Conservation (phyloP, 2,329 filamentous ascomycete genomes). For the Sodiomyces alkalinus region DNA sequence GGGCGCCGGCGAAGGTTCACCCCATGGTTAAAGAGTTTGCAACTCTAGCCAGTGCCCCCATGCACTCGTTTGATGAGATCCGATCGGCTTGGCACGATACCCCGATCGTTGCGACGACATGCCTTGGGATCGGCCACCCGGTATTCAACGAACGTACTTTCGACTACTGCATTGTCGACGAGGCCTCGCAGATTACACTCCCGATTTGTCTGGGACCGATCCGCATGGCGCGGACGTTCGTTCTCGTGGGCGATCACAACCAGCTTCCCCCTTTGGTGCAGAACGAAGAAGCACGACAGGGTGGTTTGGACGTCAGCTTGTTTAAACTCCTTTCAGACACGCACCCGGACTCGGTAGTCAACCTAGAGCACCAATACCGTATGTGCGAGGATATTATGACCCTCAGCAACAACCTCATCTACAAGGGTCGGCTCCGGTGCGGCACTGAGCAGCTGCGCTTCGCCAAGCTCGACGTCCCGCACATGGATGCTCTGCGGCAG, state of each 20-base stretch:
- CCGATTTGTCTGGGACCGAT: slow-evolving; percentile 91
- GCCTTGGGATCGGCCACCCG: slow-evolving; percentile 77
- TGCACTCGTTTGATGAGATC: slow-evolving; percentile 68
- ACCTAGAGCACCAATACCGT: slow-evolving; percentile 88
- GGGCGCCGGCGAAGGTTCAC: slow-evolving; percentile 73
- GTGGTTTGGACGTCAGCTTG: slow-evolving; percentile 80
- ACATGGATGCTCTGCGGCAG: slow-evolving; percentile 42
- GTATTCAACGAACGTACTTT: slow-evolving; percentile 82
- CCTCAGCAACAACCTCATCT: slow-evolving; percentile 84
- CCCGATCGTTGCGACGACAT: slow-evolving; percentile 87
- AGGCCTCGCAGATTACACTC: slow-evolving; percentile 92
- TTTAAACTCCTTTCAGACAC: slow-evolving; percentile 88
- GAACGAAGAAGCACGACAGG: slow-evolving; percentile 72
- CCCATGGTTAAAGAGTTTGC: slow-evolving; percentile 77
- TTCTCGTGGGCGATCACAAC: slow-evolving; percentile 92
- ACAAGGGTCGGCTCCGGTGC: slow-evolving; percentile 79
- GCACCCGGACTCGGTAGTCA: slow-evolving; percentile 78
- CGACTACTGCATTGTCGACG: slow-evolving; percentile 97
- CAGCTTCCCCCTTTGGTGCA: slow-evolving; percentile 89
- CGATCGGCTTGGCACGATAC: slow-evolving; percentile 71
- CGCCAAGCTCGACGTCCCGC: slow-evolving; percentile 52
- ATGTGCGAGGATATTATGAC: slow-evolving; percentile 98
- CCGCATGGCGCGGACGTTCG: slow-evolving; percentile 80
- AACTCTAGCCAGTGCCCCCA: slow-evolving; percentile 58
- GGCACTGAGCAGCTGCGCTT: slow-evolving; percentile 63